Evolutionary conservation across 2,329 filamentous ascomycete species (phyloP).

Genomic region (Colletotrichum tamarilloi): DNA sequence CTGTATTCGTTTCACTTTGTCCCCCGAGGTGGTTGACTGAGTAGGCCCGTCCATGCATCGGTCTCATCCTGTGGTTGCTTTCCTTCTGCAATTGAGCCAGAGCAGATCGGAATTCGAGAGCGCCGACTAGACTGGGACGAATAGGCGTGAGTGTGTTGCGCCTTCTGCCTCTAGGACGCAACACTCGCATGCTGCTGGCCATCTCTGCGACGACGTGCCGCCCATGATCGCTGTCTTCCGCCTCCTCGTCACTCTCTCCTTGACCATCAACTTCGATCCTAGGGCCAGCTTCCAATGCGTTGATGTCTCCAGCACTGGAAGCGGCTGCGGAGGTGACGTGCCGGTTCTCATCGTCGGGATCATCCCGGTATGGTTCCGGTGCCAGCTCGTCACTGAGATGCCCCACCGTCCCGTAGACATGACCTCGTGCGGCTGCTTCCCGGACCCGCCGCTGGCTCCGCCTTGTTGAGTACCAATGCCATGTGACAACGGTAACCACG

Average conservation of each 20-base stretch:
- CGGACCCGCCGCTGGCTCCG: constrained; percentile 69
- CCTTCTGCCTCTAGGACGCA: constrained; percentile 72
- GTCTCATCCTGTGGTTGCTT: constrained; percentile 77
- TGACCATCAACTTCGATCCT: constrained; percentile 59
- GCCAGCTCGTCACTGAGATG: constrained; percentile 64
- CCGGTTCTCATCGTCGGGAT: constrained; percentile 57
- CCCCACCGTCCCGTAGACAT: constrained; percentile 72
- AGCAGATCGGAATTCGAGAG: constrained; percentile 91
- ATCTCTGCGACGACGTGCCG: constrained; percentile 82
- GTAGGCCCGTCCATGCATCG: constrained; percentile 73
- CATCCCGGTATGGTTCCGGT: constrained; percentile 72
- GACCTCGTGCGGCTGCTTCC: constrained; percentile 78
- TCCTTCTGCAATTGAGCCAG: constrained; percentile 88
- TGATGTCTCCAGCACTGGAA: constrained; percentile 49
- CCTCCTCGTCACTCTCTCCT: constrained; percentile 51
- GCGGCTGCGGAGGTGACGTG: constrained; percentile 35
- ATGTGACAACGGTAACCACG: constrained; percentile 85
- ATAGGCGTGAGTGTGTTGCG: constrained; percentile 86
- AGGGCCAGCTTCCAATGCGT: constrained; percentile 56
- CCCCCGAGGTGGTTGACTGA: constrained; percentile 43
- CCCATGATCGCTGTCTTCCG: constrained; percentile 66
- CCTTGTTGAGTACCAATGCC: constrained; percentile 87
- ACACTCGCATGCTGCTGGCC: constrained; percentile 91
- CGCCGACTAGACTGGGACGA: constrained; percentile 91
- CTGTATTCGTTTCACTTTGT: constrained; percentile 29